Percentiles rank a stretch among this genome's conserved stretches.
Evolutionary conservation across 2,329 filamentous ascomycete genomes (phyloP).

Genomic region (Alternaria panax): DNA sequence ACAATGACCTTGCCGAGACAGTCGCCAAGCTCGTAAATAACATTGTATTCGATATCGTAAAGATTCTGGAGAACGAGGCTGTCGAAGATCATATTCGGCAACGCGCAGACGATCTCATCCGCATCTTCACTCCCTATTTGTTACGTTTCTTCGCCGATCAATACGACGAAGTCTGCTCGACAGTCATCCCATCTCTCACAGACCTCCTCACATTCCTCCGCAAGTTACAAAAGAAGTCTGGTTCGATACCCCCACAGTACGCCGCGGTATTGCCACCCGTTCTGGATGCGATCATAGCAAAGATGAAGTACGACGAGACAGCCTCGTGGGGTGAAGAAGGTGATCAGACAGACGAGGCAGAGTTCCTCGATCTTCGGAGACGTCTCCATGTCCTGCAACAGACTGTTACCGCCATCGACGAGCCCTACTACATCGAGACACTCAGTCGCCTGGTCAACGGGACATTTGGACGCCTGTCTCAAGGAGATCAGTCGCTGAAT

Average conservation of each 20-base stretch:
- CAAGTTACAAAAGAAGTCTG: slow-evolving; percentile 71
- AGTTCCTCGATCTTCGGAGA: slow-evolving; percentile 94
- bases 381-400: slow-evolving; percentile 90
- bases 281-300: slow-evolving; percentile 87
- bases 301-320: slow-evolving; percentile 98
- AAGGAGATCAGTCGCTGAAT: slow-evolving; percentile 75
- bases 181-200: slow-evolving; percentile 90
- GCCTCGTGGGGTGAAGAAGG: slow-evolving; percentile 92
- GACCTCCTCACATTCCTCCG: slow-evolving; percentile 91
- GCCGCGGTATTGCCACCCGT: slow-evolving; percentile 85
- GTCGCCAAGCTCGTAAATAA: slow-evolving; percentile 96
- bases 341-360: slow-evolving; percentile 93
- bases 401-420: slow-evolving; percentile 87
- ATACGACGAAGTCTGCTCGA: slow-evolving; percentile 97
- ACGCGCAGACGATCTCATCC: slow-evolving; percentile 82
- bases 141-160: slow-evolving; percentile 97
- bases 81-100: slow-evolving; percentile 70
- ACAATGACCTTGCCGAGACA: slow-evolving; percentile 92
- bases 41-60: slow-evolving; percentile 84
- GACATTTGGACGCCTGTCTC: slow-evolving; percentile 82
- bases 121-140: slow-evolving; percentile 83
- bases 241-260: slow-evolving; percentile 75
- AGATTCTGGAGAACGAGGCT: slow-evolving; percentile 76
- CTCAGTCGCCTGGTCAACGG: slow-evolving; percentile 86
- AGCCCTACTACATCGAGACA: slow-evolving; percentile 85